These are phyloP conservation scores for Triangularia setosa DNA, from an alignment of 2,329 filamentous ascomycete genomes.

Conservation along the genomic window DNA sequence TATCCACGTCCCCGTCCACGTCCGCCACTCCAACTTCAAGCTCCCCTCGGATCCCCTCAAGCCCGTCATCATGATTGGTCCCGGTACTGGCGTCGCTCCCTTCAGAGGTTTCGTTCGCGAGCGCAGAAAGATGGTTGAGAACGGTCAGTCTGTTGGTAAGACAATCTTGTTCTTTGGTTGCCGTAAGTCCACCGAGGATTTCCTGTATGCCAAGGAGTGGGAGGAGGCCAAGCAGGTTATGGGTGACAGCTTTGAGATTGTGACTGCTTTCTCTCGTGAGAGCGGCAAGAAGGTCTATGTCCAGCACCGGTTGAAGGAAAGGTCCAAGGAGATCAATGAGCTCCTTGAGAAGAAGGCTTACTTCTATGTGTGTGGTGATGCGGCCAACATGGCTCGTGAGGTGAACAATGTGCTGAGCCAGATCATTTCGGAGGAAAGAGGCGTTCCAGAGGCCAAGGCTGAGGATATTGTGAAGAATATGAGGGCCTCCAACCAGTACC, in stretches of 20 bases:
- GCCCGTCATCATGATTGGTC: slow-evolving; percentile 93
- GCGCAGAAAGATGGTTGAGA: slow-evolving; percentile 74
- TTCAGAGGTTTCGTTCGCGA: slow-evolving; percentile 96
- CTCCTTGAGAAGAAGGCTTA: slow-evolving; percentile 83
- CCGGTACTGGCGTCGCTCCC: slow-evolving; percentile 92
- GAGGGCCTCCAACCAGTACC: slow-evolving; percentile 92
- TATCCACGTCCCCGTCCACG: slow-evolving; percentile 89
- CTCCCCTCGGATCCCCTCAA: slow-evolving; percentile 91
- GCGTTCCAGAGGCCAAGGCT: slow-evolving; percentile 77
- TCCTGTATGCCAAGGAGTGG: slow-evolving; percentile 89
- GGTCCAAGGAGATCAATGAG: slow-evolving; percentile 78
- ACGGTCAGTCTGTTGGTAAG: slow-evolving; percentile 77
- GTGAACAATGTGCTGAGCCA: slow-evolving; percentile 83
- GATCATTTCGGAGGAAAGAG: slow-evolving; percentile 80
- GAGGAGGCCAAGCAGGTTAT: slow-evolving; percentile 78
- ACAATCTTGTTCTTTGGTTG: slow-evolving; percentile 95
- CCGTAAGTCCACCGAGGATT: slow-evolving; percentile 83
- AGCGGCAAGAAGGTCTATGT: slow-evolving; percentile 89
- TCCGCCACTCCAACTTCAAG: slow-evolving; percentile 99
- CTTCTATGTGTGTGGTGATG: slow-evolving; percentile 98
- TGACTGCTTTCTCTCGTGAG: slow-evolving; percentile 95
- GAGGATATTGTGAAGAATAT: slow-evolving; percentile 98
- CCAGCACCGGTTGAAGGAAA: slow-evolving; percentile 84
- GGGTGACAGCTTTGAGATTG: slow-evolving; percentile 83
- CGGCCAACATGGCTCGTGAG: slow-evolving; percentile 93